Evolutionary conservation across 805 yeast genomes (phyloP).

Genomic region (Groenewaldozyma tartarivorans): DNA sequence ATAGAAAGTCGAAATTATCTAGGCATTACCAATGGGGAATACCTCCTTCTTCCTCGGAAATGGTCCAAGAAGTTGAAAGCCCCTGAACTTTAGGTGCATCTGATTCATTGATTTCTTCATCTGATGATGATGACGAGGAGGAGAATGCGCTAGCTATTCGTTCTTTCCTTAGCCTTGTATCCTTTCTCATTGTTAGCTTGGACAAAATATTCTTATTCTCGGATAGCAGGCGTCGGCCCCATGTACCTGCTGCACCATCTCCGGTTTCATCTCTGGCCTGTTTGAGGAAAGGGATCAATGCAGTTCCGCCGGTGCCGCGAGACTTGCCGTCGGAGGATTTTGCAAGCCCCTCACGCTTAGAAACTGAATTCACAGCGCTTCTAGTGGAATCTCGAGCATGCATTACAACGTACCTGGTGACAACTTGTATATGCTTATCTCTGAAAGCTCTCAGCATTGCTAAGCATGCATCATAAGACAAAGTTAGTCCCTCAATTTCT

Average conservation of each 20-base stretch:
- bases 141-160: conserved; percentile 5
- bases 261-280: conserved; percentile 97
- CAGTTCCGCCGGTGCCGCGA: conserved; percentile 92
- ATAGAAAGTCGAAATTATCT: neutral
- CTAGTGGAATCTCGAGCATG: conserved; percentile 52
- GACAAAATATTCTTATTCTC: conserved; percentile 11
- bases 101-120: conserved; percentile 1
- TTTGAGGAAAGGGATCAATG: conserved; percentile 80
- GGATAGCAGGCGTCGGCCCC: conserved; percentile 61
- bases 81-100: conserved; percentile 3
- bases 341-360: conserved; percentile 44
- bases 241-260: conserved; percentile 81
- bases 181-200: conserved; percentile 2
- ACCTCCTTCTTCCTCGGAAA: conserved; percentile 7
- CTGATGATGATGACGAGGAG: conserved; percentile 12
- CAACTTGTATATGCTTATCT: conserved; percentile 89
- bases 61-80: conserved; percentile 13
- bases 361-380: conserved; percentile 43
- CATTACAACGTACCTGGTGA: conserved; percentile 72
- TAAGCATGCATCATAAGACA: conserved; percentile 79
- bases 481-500: conserved; percentile 43
- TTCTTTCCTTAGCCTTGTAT: neutral
- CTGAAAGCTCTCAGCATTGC: conserved; percentile 84
- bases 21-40: conserved; percentile 13
- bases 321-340: conserved; percentile 38